Percentiles rank a stretch among this genome's conserved stretches.
Conservation (phyloP, 1,284 basidiomycete genomes). For the Sanghuangporus weigelae region DNA sequence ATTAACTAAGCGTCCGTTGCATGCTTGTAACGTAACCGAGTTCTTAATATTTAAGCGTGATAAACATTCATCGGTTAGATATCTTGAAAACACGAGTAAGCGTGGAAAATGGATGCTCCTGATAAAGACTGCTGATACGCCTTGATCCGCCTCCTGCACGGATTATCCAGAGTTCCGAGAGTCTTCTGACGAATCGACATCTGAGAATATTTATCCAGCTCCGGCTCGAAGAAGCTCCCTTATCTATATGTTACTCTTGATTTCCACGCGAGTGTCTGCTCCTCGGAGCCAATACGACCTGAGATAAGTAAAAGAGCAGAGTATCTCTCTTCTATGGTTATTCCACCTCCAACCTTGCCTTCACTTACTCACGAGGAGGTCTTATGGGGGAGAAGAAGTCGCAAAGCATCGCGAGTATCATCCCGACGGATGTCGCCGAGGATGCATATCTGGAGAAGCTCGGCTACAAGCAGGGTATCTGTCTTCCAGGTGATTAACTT, state of each 20-base stretch:
- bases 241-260: neutral
- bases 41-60: neutral
- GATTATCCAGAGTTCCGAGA: neutral
- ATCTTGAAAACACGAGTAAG: neutral
- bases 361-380: neutral
- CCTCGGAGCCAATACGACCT: neutral
- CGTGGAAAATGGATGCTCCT: neutral
- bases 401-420: neutral
- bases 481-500: neutral
- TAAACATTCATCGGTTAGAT: neutral
- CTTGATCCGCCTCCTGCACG: neutral
- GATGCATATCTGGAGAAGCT: slow-evolving; percentile 16
- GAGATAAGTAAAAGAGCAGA: neutral
- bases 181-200: neutral
- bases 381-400: neutral
- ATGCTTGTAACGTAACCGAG: neutral
- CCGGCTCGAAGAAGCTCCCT: neutral
- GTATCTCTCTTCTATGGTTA: neutral
- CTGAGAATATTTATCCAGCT: neutral
- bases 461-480: slow-evolving; percentile 14
- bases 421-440: slow-evolving; percentile 6
- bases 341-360: neutral
- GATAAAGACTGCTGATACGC: neutral
- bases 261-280: neutral
- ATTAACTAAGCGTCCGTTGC: neutral